Evolutionary conservation across 495 filamentous ascomycete species (phyloP), one percentile per base, ranked within the genome.

Genomic region (Lineolata rhizophorae): DNA sequence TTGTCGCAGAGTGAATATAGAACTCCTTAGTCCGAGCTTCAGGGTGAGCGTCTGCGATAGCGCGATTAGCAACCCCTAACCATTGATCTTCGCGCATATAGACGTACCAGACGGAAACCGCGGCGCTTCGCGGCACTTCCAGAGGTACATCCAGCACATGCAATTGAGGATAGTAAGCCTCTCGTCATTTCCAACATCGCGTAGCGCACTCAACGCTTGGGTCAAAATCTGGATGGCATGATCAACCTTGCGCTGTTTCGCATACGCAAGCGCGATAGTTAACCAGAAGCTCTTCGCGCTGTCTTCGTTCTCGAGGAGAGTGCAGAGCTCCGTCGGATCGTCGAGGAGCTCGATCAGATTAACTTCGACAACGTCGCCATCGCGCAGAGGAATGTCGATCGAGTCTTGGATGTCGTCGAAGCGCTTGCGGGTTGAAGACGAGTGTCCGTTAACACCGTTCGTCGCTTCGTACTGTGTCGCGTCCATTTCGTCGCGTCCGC

Each of bases 321-420:
- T 81, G 55, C 87, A 95, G 6, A 97, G 64, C 54, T 97, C 87
- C 21, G 82, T 93, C 2, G 85, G 85, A 43, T 97, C 87, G 44
- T 95, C 90, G 24, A 81, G 70, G 22, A 94, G 73, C 27, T 76
- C 76, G 46, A 83, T 72, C 18, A 94, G 67, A 49, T 84, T 76
- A 39, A 97, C 79, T 55, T 95, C 85, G 53, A 97, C 85, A 16
- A 71, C 74, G 38, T 74, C 76, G 29, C 72, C 67, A 37, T 69
- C 75, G 28, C 73, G 73, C 30, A 91, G 76, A 31, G 84, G 82
- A 47, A 94, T 83, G 46, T 92, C 84, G 52, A 94, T 84, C 32
- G 74, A 73, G 16, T 68, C 61, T 19, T 82, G 81, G 27, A 93
- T 90, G 47, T 92, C 80, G 32, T 75, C 73, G 57, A 92, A 97